Percentiles rank a stretch among this genome's conserved stretches.
phyloP scores from a whole-genome alignment of 2,329 filamentous ascomycete genomes.

The Pseudocercospora vitis region DNA sequence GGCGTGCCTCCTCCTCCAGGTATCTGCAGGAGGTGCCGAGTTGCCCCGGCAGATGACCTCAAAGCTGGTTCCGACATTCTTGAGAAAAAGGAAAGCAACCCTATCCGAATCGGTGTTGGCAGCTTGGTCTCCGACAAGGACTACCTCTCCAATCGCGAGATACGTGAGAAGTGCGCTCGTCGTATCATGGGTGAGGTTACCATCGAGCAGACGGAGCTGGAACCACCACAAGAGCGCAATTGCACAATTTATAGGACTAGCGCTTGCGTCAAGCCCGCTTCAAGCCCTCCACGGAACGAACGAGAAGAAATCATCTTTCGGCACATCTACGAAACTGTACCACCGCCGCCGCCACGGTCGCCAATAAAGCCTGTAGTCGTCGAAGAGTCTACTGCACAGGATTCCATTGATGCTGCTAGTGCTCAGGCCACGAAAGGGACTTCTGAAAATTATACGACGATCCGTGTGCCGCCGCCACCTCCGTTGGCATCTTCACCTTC shows the following conservation, averaged over 20 bases:
- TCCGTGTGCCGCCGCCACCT: slow-evolving; percentile 5
- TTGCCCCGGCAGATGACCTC: slow-evolving; percentile 28
- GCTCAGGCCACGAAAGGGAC: slow-evolving; percentile 5
- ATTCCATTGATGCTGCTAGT: slow-evolving; percentile 20
- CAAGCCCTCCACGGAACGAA: slow-evolving; percentile 6
- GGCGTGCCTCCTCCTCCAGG: slow-evolving; percentile 34
- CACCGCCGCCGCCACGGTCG: slow-evolving; percentile 10
- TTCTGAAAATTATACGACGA: background rate
- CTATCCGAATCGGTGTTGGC: slow-evolving; percentile 32
- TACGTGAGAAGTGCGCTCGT: slow-evolving; percentile 17
- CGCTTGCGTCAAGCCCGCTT: background rate
- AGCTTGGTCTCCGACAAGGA: slow-evolving; percentile 28
- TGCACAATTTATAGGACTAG: background rate
- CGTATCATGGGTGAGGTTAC: slow-evolving; percentile 23
- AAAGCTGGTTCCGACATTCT: slow-evolving; percentile 22
- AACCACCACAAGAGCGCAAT: slow-evolving; percentile 6
- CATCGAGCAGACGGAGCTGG: slow-evolving; percentile 27
- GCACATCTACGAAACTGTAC: slow-evolving; percentile 16
- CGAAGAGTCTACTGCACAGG: slow-evolving; percentile 21
- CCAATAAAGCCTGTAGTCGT: background rate
- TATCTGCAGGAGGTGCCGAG: slow-evolving; percentile 38
- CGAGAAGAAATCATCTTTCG: slow-evolving; percentile 14
- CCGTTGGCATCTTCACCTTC: background rate
- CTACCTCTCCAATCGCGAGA: slow-evolving; percentile 22
- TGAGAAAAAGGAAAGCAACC: slow-evolving; percentile 29